A percentile compares a stretch with the other conserved stretches of the same genome.
These are phyloP conservation scores for Paraleonurus japonicus DNA, from an alignment of 257 asterid species.

Conservation along the genomic window DNA sequence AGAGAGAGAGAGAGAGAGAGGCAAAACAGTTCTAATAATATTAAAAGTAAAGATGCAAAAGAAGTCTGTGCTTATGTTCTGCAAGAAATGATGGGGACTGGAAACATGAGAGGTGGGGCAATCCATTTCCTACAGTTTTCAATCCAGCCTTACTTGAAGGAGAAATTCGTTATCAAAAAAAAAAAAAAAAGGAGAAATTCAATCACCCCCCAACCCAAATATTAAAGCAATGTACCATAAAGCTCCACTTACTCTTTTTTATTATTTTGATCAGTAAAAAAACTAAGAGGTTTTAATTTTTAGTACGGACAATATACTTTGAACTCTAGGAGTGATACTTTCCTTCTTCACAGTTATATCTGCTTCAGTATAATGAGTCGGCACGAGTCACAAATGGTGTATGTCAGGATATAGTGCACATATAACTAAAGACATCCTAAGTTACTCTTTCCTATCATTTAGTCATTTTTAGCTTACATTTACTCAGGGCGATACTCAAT, in stretches of 20 bases:
- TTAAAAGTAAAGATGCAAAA: no score
- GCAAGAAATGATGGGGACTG: no score
- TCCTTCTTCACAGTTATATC: not conserved
- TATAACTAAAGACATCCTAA: not conserved
- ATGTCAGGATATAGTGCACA: not conserved
- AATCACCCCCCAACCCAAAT: not conserved
- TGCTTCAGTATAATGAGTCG: not conserved
- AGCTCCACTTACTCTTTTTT: constrained; percentile 10
- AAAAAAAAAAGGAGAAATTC: no score
- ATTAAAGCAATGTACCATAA: not conserved
- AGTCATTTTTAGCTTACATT: not conserved
- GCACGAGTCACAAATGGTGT: not conserved
- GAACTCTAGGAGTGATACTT: not conserved
- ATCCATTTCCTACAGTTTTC: no score
- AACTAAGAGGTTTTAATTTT: not conserved
- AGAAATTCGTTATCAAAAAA: no score
- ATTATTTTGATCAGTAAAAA: no score
- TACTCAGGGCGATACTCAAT: not conserved
- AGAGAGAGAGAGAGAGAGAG: no score
- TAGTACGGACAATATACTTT: not conserved
- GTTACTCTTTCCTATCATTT: constrained; percentile 4
- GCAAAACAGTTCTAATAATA: no score
- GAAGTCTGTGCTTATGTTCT: no score
- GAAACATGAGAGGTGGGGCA: no score
- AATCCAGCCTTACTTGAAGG: no score